Evolutionary conservation across 2,329 filamentous ascomycete genomes (phyloP), one percentile per base, ranked within the genome.

Genomic region (Blastomyces parvus): DNA sequence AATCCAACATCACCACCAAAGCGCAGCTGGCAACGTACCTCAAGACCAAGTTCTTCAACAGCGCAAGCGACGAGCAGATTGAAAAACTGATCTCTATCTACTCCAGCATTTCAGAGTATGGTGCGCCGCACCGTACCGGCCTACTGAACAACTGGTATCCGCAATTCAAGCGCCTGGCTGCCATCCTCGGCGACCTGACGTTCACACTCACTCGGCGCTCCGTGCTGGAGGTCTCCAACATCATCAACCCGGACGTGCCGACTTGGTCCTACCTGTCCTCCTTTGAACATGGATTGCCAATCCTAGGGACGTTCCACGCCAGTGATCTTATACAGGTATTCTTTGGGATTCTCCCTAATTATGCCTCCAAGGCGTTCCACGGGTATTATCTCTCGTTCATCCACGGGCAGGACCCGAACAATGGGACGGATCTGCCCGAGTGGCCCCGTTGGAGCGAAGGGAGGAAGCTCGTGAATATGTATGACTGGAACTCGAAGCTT

Each of bases 221-320:
- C 5, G 86, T 89, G 72, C 82, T 94, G 27, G 70, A 80, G 14
- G 64, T 70, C 0, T 73, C 84, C 1, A 70, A 72, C 0, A 62
- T 75, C 0, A 75, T 78, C 14, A 81, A 85, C 66, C 85, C 86
- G 0, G 68, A 74, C 40, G 84, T 91, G 0, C 85, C 86, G 0
- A 77, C 80, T 1, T 94, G 88, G 88, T 90, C 87, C 0, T 94
- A 91, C 75, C 81, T 94, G 0, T 77, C 86, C 0, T 87, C 85
- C 0, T 92, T 92, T 75, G 75, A 88, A 77, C 85, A 87, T 71
- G 86, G 86, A 11, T 87, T 85, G 0, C 87, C 89, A 0, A 75
- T 92, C 58, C 74, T 93, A 0, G 90, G 90, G 22, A 92, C 89
- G 0, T 88, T 90, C 75, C 90, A 94, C 72, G 87, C 76, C 17